phyloP scores from a whole-genome alignment of 164 flowering plant species.

The Vitis cinerea region DNA sequence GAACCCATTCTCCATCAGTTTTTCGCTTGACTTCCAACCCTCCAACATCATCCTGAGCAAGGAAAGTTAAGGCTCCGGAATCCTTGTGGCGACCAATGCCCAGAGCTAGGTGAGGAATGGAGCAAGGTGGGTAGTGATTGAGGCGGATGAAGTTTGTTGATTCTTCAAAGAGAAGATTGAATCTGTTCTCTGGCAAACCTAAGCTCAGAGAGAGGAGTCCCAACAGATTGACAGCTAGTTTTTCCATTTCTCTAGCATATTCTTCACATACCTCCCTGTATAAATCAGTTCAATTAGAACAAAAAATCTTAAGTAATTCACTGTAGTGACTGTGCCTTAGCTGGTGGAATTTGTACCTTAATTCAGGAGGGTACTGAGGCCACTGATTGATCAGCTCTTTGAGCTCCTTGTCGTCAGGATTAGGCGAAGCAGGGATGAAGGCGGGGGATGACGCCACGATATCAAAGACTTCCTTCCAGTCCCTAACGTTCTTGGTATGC shows the following conservation, averaged over 20 bases:
- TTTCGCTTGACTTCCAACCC: constrained; percentile 41
- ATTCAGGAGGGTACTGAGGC: constrained; percentile 34
- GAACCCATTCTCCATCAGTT: constrained; percentile 39
- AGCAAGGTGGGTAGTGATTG: constrained; percentile 53
- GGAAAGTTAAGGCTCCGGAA: constrained; percentile 34
- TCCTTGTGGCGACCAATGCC: constrained; percentile 58
- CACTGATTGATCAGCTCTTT: constrained; percentile 30
- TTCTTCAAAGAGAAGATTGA: constrained; percentile 29
- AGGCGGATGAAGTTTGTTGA: constrained; percentile 34
- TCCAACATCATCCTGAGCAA: constrained; percentile 45
- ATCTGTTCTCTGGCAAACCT: constrained; percentile 27
- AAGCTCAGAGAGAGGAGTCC: constrained; percentile 41
- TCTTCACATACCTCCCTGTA: constrained; percentile 36
- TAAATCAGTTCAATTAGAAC: neutral
- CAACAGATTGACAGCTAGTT: constrained; percentile 28
- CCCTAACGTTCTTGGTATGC: constrained; percentile 58
- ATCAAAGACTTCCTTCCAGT: constrained; percentile 66
- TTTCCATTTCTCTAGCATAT: constrained; percentile 31
- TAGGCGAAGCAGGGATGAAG: constrained; percentile 25
- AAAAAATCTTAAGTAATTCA: neutral
- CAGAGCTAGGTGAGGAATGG: constrained; percentile 38
- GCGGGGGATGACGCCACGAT: constrained; percentile 22
- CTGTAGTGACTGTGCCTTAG: too few species aligned
- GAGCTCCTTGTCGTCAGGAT: constrained; percentile 26
- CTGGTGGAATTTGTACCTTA: constrained; percentile 24